These are phyloP conservation scores for Thraustochytrium striatum DNA, from an alignment of 352 stramenopile genomes.

Conservation along the genomic window DNA sequence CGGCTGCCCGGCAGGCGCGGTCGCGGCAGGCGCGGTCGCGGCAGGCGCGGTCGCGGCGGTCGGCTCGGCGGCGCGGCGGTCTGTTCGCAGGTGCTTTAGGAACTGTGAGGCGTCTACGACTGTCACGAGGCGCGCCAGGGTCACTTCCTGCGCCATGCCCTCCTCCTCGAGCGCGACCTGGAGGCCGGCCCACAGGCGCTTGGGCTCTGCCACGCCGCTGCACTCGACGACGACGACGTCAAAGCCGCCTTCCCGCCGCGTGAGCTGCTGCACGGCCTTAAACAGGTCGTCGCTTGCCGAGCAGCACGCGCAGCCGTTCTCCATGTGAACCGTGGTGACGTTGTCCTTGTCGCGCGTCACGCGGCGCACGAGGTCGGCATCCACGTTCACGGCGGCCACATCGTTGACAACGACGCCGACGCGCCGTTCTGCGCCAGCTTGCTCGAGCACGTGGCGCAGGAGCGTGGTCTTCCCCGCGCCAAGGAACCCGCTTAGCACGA, in stretches of 20 bases:
- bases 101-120: slow-evolving; percentile 67
- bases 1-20: slow-evolving; percentile 28
- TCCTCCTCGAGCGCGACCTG: slow-evolving; percentile 50
- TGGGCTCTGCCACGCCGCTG: slow-evolving; percentile 66
- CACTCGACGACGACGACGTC: slow-evolving; percentile 70
- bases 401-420: slow-evolving; percentile 82
- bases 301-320: slow-evolving; percentile 74
- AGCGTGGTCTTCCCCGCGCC: slow-evolving; percentile 87
- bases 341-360: slow-evolving; percentile 37
- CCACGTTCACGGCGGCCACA: slow-evolving; percentile 80
- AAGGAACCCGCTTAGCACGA: slow-evolving; percentile 84
- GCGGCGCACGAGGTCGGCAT: slow-evolving; percentile 63
- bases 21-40: not conserved
- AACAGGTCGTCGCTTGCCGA: slow-evolving; percentile 67
- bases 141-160: slow-evolving; percentile 53
- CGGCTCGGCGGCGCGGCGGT: slow-evolving; percentile 39
- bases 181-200: slow-evolving; percentile 63
- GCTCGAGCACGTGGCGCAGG: slow-evolving; percentile 81
- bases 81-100: slow-evolving; percentile 62
- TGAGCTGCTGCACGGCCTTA: slow-evolving; percentile 58
- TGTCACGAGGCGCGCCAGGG: slow-evolving; percentile 62
- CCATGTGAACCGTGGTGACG: slow-evolving; percentile 61
- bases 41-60: not conserved
- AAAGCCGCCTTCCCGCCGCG: slow-evolving; percentile 56
- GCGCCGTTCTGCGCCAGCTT: slow-evolving; percentile 64